Base-by-base conservation (phyloP, 2,329 filamentous ascomycete species). In the Rachicladosporium sp. region DNA sequence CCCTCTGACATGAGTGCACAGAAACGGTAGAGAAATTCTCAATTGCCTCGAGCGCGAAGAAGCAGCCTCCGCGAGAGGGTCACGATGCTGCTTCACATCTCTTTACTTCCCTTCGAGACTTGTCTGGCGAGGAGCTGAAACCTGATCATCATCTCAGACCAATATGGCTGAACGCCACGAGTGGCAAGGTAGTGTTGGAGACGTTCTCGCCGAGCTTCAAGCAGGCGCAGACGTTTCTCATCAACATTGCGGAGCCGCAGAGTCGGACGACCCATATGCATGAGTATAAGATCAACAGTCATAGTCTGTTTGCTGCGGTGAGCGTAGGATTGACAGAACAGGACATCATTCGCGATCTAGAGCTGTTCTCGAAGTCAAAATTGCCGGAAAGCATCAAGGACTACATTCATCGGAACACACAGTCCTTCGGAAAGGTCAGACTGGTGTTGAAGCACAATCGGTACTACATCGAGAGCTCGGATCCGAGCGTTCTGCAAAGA, bases 371-470 rank as follows among this genome's bases (percentile, higher is more conserved):
- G 11, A 96, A 96, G 66, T 93, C 83, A 2, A 79, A 82, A 6
- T 68, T 96, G 9, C 87, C 89, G 0, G 73, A 82, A n/a, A 75
- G 78, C 35, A 83, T 96, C 45, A 74, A 79, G 45, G 68, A 76
- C 6, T 95, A 89, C 59, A 89, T 82, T 48, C 69, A 89, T 48
- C 78, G 78, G 44, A 91, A 86, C 46, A 93, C 87, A 4, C 79
- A 84, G 47, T 91, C 84, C 38, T 96, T 91, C 57, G 91, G 91
- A 48, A 96, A 95, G 62, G 87, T 95, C 40, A 91, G 94, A 60
- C 75, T 96, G 38, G 91, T 96, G 33, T 63, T 96, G 46, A 93
- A 94, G 60, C 83, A 95, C 53, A 96, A 89, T 46, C 83, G 85
- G 49, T 95, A 93, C 61, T 95, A 82, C 51, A 79, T 96, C 45